Base-by-base conservation (phyloP, 176 grass and related monocot genomes). In the Avena eriantha region DNA sequence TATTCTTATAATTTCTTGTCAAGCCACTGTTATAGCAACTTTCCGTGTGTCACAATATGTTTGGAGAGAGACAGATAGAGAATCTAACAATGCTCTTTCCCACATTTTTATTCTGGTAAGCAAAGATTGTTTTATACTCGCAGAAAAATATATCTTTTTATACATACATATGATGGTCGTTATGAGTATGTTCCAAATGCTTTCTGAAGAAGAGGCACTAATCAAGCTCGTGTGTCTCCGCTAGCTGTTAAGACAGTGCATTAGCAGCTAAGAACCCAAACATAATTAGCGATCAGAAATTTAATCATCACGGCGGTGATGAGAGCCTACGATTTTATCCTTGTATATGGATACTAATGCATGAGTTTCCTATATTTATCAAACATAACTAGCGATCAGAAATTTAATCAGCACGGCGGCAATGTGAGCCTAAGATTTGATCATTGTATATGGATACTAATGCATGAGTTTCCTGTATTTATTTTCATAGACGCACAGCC, bases 171-270 rank as follows among this genome's bases (percentile, higher is more conserved):
- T 58, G 51, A 29, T 69, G 11, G 49, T 83, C 15, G 41, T 23
- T 57, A 77, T 69, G 79, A 83, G 79, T 56, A 69, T 43, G 22
- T 48, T 50, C 46, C 45, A 49, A 49, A 53, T 76, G 73, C 58
- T 64, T 80, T 80, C 21, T 5, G 14, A 21, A 24, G 8, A 45
- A n/a, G 34, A 10, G 13, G 8, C 66, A 51, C 14, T 70, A 24
- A 51, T 69, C 56, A 53, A 69, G 80, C 17, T 17, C 13, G 12
- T 18, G 2, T 73, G 68, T 87, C 24, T 60, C 15, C 49, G 26
- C 80, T 61, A 83, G 80, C 39, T 88, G 87, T 78, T 69, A 69
- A 74, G 53, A 13, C 46, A 76, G 53, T 50, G 24, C 24, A 49
- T 71, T 13, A 53, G 35, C 50, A 58, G 33, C 19, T 77, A 78